Base-by-base conservation (phyloP, 2,329 filamentous ascomycete species). In the Ascochyta clinopodiicola region DNA sequence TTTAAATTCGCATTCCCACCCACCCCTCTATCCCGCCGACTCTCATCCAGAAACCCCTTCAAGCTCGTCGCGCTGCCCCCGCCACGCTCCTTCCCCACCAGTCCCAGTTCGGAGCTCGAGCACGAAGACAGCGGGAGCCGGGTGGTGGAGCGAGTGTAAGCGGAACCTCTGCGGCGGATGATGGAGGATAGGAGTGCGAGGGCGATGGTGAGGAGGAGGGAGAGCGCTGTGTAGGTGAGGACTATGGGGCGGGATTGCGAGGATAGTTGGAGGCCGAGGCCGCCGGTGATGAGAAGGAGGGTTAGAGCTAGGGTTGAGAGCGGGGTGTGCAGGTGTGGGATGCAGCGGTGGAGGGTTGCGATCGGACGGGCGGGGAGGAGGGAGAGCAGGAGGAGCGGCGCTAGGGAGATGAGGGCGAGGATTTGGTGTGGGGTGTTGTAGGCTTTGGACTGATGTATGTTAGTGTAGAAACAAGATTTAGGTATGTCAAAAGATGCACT, bases 381-480 rank as follows among this genome's bases (percentile, higher is more conserved):
- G 25, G 61, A 52, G 3, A 66, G 50, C 6, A 72, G 51, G 13
- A 72, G 51, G 43, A 73, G 62, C 5, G 71, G 71, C n/a, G 63
- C 42, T n/a, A 75, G 54, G 82, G 93, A 42, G 35, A 80, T 42
- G 38, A 82, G 73, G 22, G 80, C 80, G 48, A 81, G 53, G 60
- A 82, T 74, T 58, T 83, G 81, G 65, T 82, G 81, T 3, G 76
- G 66, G 8, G 79, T 75, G 57, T 62, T 73, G 72, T 77, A 81
- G 51, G 65, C 49, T 53, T 76, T 77, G 36, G 77, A 79, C 72
- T 80, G 22, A 2, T 29, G 62, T 61, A 42, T 56, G 59, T 60
- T 22, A 56, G 50, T 29, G 31, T 42, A 6, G 7, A 21, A 25
- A 15, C 36, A 22, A 9, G 4, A 13, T 24, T n/a, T 25, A 36